Evolutionary conservation across 139 green algal genomes (phyloP).

Genomic region (Parachlorella kessleri): DNA sequence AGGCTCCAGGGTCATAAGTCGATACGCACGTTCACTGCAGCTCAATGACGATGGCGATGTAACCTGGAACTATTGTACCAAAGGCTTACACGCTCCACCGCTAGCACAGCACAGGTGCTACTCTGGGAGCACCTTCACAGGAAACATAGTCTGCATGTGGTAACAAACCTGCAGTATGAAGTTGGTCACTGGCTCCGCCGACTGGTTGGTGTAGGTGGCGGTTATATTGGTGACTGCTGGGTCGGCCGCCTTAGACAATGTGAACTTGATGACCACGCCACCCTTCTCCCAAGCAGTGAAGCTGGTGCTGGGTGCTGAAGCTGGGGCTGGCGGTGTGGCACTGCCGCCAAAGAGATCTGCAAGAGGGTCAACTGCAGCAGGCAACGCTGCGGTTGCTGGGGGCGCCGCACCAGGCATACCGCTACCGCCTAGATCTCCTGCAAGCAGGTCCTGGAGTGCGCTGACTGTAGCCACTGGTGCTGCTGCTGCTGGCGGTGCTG

Average conservation of each 20-base stretch:
- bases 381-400: background rate
- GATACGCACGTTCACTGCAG: too few relatives aligned
- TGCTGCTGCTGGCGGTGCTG: conserved; percentile 1
- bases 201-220: conserved; percentile 73
- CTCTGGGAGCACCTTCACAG: too few relatives aligned
- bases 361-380: conserved; percentile 33
- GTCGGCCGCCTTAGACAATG: conserved; percentile 55
- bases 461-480: background rate
- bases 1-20: too few relatives aligned
- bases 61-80: too few relatives aligned
- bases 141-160: background rate
- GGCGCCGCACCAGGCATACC: background rate
- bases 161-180: conserved; percentile 86
- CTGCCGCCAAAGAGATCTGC: conserved; percentile 30
- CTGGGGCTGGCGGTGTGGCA: conserved; percentile 1
- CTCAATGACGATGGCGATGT: too few relatives aligned
- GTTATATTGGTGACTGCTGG: conserved; percentile 61
- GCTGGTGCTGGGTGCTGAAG: conserved; percentile 27
- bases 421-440: conserved; percentile 7
- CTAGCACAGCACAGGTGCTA: too few relatives aligned
- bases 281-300: conserved; percentile 67
- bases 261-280: conserved; percentile 70
- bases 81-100: too few relatives aligned
- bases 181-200: conserved; percentile 54
- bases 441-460: conserved; percentile 54